A percentile compares a stretch with the other conserved stretches of the same genome.
phyloP scores from a whole-genome alignment of 2,329 filamentous ascomycete genomes.

The Penicillium frequentans region DNA sequence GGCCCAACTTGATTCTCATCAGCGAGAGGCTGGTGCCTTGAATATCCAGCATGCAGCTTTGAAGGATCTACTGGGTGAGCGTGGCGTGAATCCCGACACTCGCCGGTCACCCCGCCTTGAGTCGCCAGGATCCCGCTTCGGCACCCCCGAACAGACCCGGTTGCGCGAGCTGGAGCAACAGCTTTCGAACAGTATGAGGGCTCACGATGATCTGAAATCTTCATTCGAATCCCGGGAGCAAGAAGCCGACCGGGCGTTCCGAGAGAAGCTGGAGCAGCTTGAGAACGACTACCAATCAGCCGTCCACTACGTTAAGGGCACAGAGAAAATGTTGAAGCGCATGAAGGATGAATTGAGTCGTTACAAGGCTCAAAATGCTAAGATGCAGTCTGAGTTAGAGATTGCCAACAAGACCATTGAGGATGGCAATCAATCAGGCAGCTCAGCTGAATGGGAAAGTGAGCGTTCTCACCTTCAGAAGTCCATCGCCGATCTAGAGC shows the following conservation, averaged over 20 bases:
- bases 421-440: slow-evolving; percentile 40
- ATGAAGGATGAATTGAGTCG: slow-evolving; percentile 96
- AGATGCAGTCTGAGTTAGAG: slow-evolving; percentile 79
- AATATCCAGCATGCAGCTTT: slow-evolving; percentile 89
- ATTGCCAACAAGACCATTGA: slow-evolving; percentile 59
- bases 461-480: slow-evolving; percentile 68
- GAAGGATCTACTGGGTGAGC: slow-evolving; percentile 87
- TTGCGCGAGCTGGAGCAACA: slow-evolving; percentile 86
- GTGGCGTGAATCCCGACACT: slow-evolving; percentile 73
- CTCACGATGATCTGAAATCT: slow-evolving; percentile 82
- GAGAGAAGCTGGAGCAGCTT: slow-evolving; percentile 88
- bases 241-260: slow-evolving; percentile 84
- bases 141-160: slow-evolving; percentile 74
- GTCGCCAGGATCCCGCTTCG: slow-evolving; percentile 72
- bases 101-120: slow-evolving; percentile 71
- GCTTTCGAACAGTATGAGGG: slow-evolving; percentile 71
- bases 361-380: slow-evolving; percentile 82
- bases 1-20: slow-evolving; percentile 78
- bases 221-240: slow-evolving; percentile 76
- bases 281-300: slow-evolving; percentile 98
- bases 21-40: slow-evolving; percentile 91
- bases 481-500: slow-evolving; percentile 69
- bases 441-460: slow-evolving; percentile 67
- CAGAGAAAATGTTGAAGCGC: slow-evolving; percentile 98
- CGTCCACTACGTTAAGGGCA: slow-evolving; percentile 96